Evolutionary conservation across 257 asterid genomes (phyloP), one percentile per base, ranked within the genome.

Genomic region (Penstemon eatonii): DNA sequence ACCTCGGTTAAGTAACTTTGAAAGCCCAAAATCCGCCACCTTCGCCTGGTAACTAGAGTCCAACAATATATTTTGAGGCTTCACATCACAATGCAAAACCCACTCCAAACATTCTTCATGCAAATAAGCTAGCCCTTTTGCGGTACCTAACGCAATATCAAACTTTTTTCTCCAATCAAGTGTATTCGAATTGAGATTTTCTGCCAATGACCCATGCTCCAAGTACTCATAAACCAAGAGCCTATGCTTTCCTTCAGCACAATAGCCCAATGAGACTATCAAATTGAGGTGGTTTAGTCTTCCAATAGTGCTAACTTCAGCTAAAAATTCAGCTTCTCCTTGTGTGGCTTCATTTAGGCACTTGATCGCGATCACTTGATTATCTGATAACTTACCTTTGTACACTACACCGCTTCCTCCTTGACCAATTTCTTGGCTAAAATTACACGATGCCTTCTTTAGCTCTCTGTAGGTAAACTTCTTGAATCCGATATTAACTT

Each of bases 21-120:
- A 73, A 0, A 82, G 75, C 4, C 87, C 84, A 62, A 82, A 82
- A 71, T 82, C 87, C 9, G 81, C 82, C 8, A 82, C 79, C 12
- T 82, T 82, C 1, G 87, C 79, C 52, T 61, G 68, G 44, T 58
- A 76, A 45, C 38, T 57, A 0, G 75, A 33, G 59, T 79, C 78
- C 68, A 82, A 37, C 6, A 82, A 75, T 75, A 82, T 82, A 65
- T 82, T 82, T 4, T 83, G 70, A 3, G 87, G 87, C 74, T 83
- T 83, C 15, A 83, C 83, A 73, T 82, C 87, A 69, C 85, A 82
- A 49, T 82, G 87, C 41, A 82, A 19, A 25, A 82, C 71, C 87
- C 83, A 80, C 37, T 79, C 85, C 38, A 79, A 66, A 62, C 83
- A 79, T n/a, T 82, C 87, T n/a, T 82, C 83, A 37, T 79, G 87